phyloP scores from a whole-genome alignment of 2,329 filamentous ascomycete genomes.

The Aureobasidium sp. region DNA sequence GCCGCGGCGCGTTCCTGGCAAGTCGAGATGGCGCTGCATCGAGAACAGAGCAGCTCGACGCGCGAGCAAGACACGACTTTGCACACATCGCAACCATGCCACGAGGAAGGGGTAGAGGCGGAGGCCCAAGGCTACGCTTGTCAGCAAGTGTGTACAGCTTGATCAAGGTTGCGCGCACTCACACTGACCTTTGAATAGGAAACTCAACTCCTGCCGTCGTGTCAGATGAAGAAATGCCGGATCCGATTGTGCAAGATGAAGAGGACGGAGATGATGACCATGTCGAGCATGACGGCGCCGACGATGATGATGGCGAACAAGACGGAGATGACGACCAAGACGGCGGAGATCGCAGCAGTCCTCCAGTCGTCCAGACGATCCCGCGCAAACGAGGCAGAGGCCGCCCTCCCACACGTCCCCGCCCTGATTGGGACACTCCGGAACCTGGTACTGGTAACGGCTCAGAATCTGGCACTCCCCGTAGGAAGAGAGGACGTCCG shows the following conservation, averaged over 20 bases:
- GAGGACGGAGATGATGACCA: slow-evolving; percentile 49
- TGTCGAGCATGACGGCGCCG: slow-evolving; percentile 51
- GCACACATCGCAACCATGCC: slow-evolving; percentile 2
- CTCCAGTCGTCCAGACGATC: slow-evolving; percentile 51
- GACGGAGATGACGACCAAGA: slow-evolving; percentile 48
- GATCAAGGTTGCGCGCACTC: not conserved
- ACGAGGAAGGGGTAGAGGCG: slow-evolving; percentile 10
- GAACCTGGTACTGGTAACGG: slow-evolving; percentile 42
- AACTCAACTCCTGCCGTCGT: slow-evolving; percentile 22
- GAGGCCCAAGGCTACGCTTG: slow-evolving; percentile 9
- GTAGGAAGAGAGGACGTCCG: slow-evolving; percentile 44
- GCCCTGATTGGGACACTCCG: slow-evolving; percentile 67
- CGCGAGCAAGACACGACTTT: not conserved
- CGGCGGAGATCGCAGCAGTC: slow-evolving; percentile 39
- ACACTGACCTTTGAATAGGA: slow-evolving; percentile 17
- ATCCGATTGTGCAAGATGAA: not conserved
- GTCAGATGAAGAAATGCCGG: slow-evolving; percentile 27
- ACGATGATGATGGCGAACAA: slow-evolving; percentile 43
- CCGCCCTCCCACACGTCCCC: slow-evolving; percentile 76
- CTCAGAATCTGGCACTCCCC: slow-evolving; percentile 44
- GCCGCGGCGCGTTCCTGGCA: not conserved
- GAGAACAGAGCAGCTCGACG: not conserved
- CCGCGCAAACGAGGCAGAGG: slow-evolving; percentile 57
- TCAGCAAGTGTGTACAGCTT: slow-evolving; percentile 9
- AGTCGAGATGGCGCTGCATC: not conserved